phyloP scores from a whole-genome alignment of 2,329 filamentous ascomycete genomes.

The Curvularia eragrostidis region DNA sequence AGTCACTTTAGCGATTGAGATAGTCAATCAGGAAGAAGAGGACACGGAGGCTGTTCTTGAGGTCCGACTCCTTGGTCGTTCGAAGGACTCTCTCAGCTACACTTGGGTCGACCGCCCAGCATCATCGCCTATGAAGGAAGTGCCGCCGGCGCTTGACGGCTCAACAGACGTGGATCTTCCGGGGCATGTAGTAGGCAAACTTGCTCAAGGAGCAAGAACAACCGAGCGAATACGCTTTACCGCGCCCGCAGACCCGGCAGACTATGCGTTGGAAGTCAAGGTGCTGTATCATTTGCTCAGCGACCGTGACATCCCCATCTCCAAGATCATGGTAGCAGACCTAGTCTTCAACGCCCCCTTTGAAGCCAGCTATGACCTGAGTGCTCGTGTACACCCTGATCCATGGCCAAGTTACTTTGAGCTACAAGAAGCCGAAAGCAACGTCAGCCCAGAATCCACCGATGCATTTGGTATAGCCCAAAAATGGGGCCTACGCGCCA shows the following conservation, averaged over 20 bases:
- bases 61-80: constrained; percentile 67
- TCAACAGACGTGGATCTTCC: constrained; percentile 42
- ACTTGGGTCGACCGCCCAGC: constrained; percentile 55
- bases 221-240: constrained; percentile 50
- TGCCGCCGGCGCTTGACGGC: constrained; percentile 31
- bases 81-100: constrained; percentile 55
- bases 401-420: constrained; percentile 90
- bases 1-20: constrained; percentile 70
- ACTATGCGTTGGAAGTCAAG: constrained; percentile 74
- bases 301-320: constrained; percentile 80
- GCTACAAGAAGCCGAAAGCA: constrained; percentile 54
- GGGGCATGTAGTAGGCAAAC: constrained; percentile 47
- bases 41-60: constrained; percentile 75
- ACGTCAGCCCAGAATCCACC: constrained; percentile 41
- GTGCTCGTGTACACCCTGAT: constrained; percentile 76
- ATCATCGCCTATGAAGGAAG: constrained; percentile 41
- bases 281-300: constrained; percentile 79
- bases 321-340: constrained; percentile 72
- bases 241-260: constrained; percentile 54
- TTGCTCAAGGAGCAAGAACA: constrained; percentile 40
- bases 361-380: constrained; percentile 88
- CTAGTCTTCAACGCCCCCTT: constrained; percentile 82
- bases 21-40: constrained; percentile 84
- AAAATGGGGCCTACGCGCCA: constrained; percentile 78
- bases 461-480: constrained; percentile 72